Evolutionary conservation across 2,329 filamentous ascomycete genomes (phyloP), one percentile per base, ranked within the genome.

Genomic region (Talaromyces verruculosus): DNA sequence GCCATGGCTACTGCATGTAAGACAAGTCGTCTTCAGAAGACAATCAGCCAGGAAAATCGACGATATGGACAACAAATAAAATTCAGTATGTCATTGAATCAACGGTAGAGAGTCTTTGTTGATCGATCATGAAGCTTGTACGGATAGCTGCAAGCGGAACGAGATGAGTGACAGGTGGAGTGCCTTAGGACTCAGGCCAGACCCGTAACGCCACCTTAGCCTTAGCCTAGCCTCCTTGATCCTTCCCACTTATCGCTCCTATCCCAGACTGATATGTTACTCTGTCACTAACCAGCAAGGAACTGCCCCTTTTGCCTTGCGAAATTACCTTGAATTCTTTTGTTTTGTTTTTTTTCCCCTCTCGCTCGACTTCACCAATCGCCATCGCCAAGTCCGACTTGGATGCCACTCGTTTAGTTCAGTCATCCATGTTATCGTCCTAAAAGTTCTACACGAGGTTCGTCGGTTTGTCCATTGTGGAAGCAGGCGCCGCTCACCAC

Each of bases 1-100:
- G n/a, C 17, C 63, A 65, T 65, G 30, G 45, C 28, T 51, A 57
- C 51, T 17, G 33, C 39, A 64, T 64, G 51, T 41, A 64, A 64
- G 5, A 49, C 3, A 15, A 15, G 25, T 28, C n/a, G 51, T 17
- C n/a, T 58, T 45, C 13, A 15, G 15, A 25, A 53, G 19, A 19
- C 4, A 51, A 58, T 28, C 7, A 3, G 13, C 15, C 0, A 15
- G 33, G 28, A 5, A 8, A 6, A 33, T n/a, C 2, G 2, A 22
- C n/a, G 4, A 35, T 35, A 57, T 35, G 15, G 15, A 19, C 6
- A 35, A 19, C 7, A 17, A n/a, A 28, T 17, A 33, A 33, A 5
- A 17, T 55, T 33, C 3, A 19, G 3, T 55, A 5, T 15, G 8
- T 13, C 43, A 11, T 19, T 22, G 10, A 25, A 28, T 28, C 45